Base-by-base conservation (phyloP, 192 early-diverging fungal genomes). In the Funneliformis geosporum region DNA sequence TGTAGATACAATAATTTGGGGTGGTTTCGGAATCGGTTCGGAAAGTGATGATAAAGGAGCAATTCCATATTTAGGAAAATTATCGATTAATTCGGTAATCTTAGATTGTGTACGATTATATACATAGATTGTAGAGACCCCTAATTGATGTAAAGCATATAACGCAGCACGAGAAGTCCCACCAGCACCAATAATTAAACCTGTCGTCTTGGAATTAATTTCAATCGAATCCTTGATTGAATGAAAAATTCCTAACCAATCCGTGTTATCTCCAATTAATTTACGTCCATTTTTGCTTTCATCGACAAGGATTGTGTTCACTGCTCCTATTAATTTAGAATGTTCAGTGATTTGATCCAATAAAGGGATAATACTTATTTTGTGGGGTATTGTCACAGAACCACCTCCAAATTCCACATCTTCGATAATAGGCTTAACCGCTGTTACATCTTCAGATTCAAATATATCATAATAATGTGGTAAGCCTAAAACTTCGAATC, bases 341-440 rank as follows among this genome's bases (percentile, higher is more conserved):
- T 93, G 91, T 10, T 92, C 91, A 8, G 92, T 93, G 43, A 96
- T 82, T 65, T 86, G 69, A 79, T 92, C 88, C 44, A 95, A 83
- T 61, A 97, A 87, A 28, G 87, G 85, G 62, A 98, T 90, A n/a
- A 98, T 90, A 12, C 89, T 89, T 62, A 95, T 85, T 88, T 99
- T 99, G 82, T 95, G 91, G 70, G 98, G 98, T 67, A 98, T 98
- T 5, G 98, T 99, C 1, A 99, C 94, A 23, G 93, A 94, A 1
- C 94, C 95, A 71, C 98, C 98, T 64, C 96, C 96, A 91, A 98
- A 99, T 67, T 88, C 79, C 8, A 83, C 38, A 67, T 84, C 67
- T 21, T 87, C 60, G 50, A 92, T 81, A 43, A 87, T 83, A 21
- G 83, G 82, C n/a, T 84, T 83, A 44, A 91, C 82, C 66, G 90